Evolutionary conservation across 441 rosid genomes (phyloP), one percentile per base, ranked within the genome.

Genomic region (Gossypium gossypioides): DNA sequence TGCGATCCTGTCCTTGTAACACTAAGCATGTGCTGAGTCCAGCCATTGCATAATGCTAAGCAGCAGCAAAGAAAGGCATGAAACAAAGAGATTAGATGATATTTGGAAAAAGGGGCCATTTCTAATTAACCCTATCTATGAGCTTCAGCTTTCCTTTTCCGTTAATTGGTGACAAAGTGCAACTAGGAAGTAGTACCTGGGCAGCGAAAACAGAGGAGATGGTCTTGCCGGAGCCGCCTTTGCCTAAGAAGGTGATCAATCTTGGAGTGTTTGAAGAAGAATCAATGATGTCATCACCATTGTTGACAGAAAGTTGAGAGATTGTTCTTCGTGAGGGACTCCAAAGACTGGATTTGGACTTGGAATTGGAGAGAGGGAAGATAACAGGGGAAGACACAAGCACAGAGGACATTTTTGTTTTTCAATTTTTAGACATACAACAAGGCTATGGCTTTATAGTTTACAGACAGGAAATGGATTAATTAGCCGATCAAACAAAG

Each of bases 221-320:
- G 73, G 97, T 90, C 89, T 91, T 91, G 74, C 97, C 96, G 69
- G 96, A 88, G 19, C 96, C 97, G 72, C 96, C 98, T 87, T 91
- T 91, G 18, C 97, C 98, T 56, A 91, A 72, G 74, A 91, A 91
- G 22, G 94, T 88, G 67, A 94, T 79, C 80, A 91, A 72, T 77
- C 82, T 83, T 3, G 93, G 2, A 51, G 80, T 84, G 72, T 80
- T 75, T 10, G 71, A 55, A 74, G 81, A 60, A 29, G 77, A 74
- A 32, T 52, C 61, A 19, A 32, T 6, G 12, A 52, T 68, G 15
- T 74, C 79, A 12, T 25, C 37, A 13, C 16, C 64, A 69, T 15
- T 18, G 18, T 70, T 15, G 54, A 48, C 34, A 27, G 80, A 27
- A 25, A 74, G 50, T n/a, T 63, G 62, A 56, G 50, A 25, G 3